Percentiles rank a stretch among this genome's conserved stretches.
phyloP scores from a whole-genome alignment of 306 rosid species.

The Lathyrus oleraceus region DNA sequence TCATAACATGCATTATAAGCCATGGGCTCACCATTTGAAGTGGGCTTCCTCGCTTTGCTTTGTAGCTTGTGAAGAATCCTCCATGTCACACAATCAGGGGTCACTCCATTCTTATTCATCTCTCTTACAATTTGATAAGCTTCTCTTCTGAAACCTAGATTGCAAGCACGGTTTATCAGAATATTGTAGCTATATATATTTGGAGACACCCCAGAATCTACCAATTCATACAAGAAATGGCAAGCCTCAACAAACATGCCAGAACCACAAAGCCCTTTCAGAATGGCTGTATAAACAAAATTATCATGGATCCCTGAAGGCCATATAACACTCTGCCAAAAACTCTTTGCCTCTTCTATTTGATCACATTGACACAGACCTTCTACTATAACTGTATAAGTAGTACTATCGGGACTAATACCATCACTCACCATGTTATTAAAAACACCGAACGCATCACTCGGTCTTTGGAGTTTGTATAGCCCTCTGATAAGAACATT shows the following conservation, averaged over 20 bases:
- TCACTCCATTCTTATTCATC: conserved; percentile 76
- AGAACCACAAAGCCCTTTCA: conserved; percentile 69
- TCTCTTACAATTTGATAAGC: conserved; percentile 73
- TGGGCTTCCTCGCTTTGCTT: conserved; percentile 30
- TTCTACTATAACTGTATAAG: conserved; percentile 63
- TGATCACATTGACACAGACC: conserved; percentile 61
- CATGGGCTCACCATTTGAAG: not conserved
- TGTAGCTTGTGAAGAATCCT: conserved; percentile 78
- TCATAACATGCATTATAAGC: conserved; percentile 1
- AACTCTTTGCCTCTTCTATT: conserved; percentile 72
- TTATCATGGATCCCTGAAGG: conserved; percentile 73
- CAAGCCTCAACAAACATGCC: conserved; percentile 66
- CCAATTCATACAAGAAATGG: conserved; percentile 78
- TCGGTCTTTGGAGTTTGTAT: conserved; percentile 55
- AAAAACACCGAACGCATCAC: conserved; percentile 53
- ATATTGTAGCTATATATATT: conserved; percentile 77
- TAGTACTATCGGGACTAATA: conserved; percentile 53
- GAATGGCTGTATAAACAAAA: conserved; percentile 77
- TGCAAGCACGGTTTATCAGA: conserved; percentile 69
- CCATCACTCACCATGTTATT: conserved; percentile 51
- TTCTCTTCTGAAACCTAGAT: conserved; percentile 57
- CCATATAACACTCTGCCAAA: conserved; percentile 85
- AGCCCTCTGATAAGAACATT: conserved; percentile 69
- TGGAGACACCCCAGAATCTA: conserved; percentile 76
- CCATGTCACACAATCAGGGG: conserved; percentile 87